Evolutionary conservation across 352 stramenopile species (phyloP), one percentile per base, ranked within the genome.

Genomic region (Pythium plurisporium): DNA sequence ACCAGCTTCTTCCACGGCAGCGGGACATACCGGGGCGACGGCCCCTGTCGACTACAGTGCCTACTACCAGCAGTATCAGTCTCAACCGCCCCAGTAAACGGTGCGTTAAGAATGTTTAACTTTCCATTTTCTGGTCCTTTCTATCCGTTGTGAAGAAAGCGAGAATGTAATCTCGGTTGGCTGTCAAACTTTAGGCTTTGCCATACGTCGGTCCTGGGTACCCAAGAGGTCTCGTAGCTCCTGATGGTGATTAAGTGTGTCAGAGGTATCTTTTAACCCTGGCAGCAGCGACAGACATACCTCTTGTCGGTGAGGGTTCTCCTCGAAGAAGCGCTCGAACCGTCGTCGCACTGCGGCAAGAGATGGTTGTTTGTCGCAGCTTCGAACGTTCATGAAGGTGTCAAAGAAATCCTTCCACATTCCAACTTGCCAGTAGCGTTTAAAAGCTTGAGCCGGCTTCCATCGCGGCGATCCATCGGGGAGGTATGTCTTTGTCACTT

Each of bases 331-430:
- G 43, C 59, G 58, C 67, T 91, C 79, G 26, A 91, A 64, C 12
- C 54, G 70, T n/a, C 60, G 57, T 9, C 77, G 66, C 20, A 86
- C 30, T 12, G 63, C 53, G 17, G 57, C 25, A 26, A 93, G 70
- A 0, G 76, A 83, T 3, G 86, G 86, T 46, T 94, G 86, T 5
- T 86, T 52, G 6, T 48, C 55, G 61, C 86, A 95, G 40, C 69
- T 86, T 19, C 55, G 62, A 14, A 92, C 70, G 51, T 95, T 95
- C 46, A 95, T 49, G 30, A 95, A 65, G 14, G 62, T 55, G 27
- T 87, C 64, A 48, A 95, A 95, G 23, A 94, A 53, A 12, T 71
- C 34, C 51, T 70, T 73, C 86, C 86, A 95, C 68, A 95, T 78
- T 15, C 69, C 52, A 14, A 82, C 59, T 29, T 87, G 69, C 86